phyloP scores from a whole-genome alignment of 169 alveolate genomes.

The Cryptosporidium tyzzeri region DNA sequence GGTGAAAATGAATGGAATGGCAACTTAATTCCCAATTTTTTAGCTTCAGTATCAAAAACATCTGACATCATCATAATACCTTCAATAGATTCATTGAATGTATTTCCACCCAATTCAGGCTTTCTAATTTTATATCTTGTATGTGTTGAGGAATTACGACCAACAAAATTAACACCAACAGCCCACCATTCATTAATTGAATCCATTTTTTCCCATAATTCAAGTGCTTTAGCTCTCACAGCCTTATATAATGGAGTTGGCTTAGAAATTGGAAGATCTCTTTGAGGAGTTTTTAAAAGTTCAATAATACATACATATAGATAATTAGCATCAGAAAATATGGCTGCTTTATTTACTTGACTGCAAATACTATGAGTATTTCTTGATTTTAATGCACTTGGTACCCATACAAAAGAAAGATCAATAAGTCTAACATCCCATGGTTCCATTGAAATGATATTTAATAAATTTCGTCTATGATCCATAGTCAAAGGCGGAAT shows the following conservation, averaged over 20 bases:
- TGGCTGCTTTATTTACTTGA: conserved; percentile 57
- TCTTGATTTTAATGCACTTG: conserved; percentile 49
- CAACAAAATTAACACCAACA: conserved; percentile 48
- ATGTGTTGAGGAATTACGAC: conserved; percentile 29
- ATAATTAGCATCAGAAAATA: conserved; percentile 57
- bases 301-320: conserved; percentile 35
- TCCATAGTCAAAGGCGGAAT: conserved; percentile 58
- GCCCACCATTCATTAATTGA: conserved; percentile 63
- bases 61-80: conserved; percentile 65
- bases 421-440: conserved; percentile 67
- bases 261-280: conserved; percentile 49
- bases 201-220: conserved; percentile 37
- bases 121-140: conserved; percentile 44
- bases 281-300: conserved; percentile 38
- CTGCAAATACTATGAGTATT: conserved; percentile 51
- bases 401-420: conserved; percentile 73
- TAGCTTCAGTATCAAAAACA: conserved; percentile 39
- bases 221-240: conserved; percentile 25
- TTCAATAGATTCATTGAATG: conserved; percentile 67
- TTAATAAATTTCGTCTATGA: conserved; percentile 34
- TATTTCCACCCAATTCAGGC: conserved; percentile 45
- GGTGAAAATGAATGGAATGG: conserved; percentile 56
- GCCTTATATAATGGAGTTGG: conserved; percentile 47
- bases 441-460: conserved; percentile 36
- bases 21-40: conserved; percentile 26